Base-by-base conservation (phyloP, 2,329 filamentous ascomycete species). In the Botrytis squamosa region DNA sequence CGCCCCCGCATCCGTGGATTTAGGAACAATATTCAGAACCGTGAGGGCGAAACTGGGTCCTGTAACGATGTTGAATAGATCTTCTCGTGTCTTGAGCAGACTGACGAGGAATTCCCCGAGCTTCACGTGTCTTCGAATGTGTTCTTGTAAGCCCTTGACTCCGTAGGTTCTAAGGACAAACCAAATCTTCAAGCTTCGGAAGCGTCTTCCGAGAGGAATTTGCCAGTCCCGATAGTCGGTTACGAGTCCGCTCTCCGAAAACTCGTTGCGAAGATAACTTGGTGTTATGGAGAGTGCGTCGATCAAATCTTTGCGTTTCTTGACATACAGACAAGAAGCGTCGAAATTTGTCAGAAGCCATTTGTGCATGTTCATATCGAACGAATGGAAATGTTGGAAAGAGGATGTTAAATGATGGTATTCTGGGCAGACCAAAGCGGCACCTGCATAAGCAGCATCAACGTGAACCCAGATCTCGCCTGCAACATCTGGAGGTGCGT, bases 191-290 rank as follows among this genome's bases (percentile, higher is more conserved):
- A 98, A 84, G 4, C 92, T 90, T 75, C 95, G 88, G 87, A 98
- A 98, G 25, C 95, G 88, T 4, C 95, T 87, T 14, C 95, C 95
- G 0, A 98, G 90, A 0, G 95, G 94, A 79, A 98, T 97, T 84
- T 97, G 94, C 95, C 95, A 98, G 85, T 98, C 95, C 65, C 95
- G 90, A 85, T 97, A 98, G 83, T 98, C 95, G 38, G 94, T 97
- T 1, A 98, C 95, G 2, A 95, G 87, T 0, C 94, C 94, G 55
- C 88, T 89, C 78, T 96, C 93, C 5, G 92, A 93, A 84, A 91
- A 94, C 6, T 89, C 85, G 83, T 98, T 98, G 76, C 90, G 88
- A 42, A 98, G 89, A 84, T 97, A 98, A 7, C 91, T 88, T 0
- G 93, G 93, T 25, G 91, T 91, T 81, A 96, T 92, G 80, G 89